phyloP scores from a whole-genome alignment of 2,329 filamentous ascomycete genomes.

The Pseudocercospora vitis region DNA sequence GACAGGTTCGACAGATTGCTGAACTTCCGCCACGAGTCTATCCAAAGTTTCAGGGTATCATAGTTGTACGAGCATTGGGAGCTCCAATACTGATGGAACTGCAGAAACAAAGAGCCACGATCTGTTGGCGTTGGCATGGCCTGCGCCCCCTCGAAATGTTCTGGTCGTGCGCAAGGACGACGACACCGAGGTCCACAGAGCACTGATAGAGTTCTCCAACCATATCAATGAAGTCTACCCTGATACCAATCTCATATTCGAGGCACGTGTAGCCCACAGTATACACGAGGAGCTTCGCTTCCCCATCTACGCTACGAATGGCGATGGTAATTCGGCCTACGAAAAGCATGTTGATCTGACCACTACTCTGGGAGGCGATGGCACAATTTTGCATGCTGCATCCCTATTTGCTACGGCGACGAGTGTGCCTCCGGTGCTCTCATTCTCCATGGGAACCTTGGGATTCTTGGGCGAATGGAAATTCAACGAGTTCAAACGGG shows the following conservation, averaged over 20 bases:
- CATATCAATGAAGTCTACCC: conserved; percentile 81
- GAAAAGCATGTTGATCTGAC: conserved; percentile 83
- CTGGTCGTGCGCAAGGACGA: conserved; percentile 68
- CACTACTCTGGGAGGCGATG: conserved; percentile 88
- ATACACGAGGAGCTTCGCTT: conserved; percentile 71
- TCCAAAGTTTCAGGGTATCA: conserved; percentile 64
- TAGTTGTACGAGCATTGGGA: not conserved
- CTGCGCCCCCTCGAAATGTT: conserved; percentile 65
- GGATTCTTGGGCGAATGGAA: conserved; percentile 97
- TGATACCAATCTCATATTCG: conserved; percentile 77
- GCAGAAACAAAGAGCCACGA: conserved; percentile 59
- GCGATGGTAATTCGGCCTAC: conserved; percentile 54
- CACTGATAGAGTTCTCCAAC: conserved; percentile 59
- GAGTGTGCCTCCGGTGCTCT: conserved; percentile 84
- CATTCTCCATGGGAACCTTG: conserved; percentile 94
- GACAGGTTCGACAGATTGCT: conserved; percentile 53
- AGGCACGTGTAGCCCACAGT: conserved; percentile 69
- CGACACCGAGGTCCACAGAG: conserved; percentile 55
- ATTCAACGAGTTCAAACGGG: conserved; percentile 86
- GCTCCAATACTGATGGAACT: conserved; percentile 59
- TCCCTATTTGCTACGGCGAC: conserved; percentile 80
- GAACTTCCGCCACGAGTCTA: conserved; percentile 57
- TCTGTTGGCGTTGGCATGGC: conserved; percentile 66
- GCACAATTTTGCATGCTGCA: conserved; percentile 81
- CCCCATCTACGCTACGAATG: conserved; percentile 62